phyloP scores from a whole-genome alignment of 192 early-diverging fungal species.

The Backusella westeae region DNA sequence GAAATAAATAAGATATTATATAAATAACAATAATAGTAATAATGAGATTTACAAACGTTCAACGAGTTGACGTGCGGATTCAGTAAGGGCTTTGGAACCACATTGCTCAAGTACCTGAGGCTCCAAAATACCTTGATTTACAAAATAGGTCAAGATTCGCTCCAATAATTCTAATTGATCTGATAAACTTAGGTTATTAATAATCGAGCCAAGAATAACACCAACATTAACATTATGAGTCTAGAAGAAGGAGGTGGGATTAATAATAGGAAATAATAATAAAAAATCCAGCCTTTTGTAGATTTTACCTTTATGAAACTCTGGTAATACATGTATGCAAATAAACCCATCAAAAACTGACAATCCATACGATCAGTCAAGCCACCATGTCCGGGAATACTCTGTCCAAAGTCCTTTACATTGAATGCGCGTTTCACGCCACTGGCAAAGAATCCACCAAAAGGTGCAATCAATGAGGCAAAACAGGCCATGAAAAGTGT shows the following conservation, averaged over 20 bases:
- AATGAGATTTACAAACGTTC: not conserved
- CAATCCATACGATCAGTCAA: slow-evolving; percentile 98
- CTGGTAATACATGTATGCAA: slow-evolving; percentile 84
- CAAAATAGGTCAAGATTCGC: slow-evolving; percentile 30
- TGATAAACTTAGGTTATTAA: slow-evolving; percentile 19
- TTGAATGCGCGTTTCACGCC: slow-evolving; percentile 96
- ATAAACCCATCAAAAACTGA: slow-evolving; percentile 95
- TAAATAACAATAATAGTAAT: not conserved
- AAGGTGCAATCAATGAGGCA: slow-evolving; percentile 93
- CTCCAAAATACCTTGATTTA: slow-evolving; percentile 32
- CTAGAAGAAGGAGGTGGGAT: not conserved
- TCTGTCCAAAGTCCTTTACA: slow-evolving; percentile 95
- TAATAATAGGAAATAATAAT: too few species aligned
- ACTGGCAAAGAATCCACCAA: slow-evolving; percentile 97
- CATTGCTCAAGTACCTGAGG: slow-evolving; percentile 19
- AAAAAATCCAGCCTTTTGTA: too few species aligned
- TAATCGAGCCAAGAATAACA: slow-evolving; percentile 17
- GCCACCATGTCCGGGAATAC: slow-evolving; percentile 97
- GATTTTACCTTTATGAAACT: slow-evolving; percentile 24
- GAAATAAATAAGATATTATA: slow-evolving; percentile 1
- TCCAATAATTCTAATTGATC: slow-evolving; percentile 34
- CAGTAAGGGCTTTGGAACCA: slow-evolving; percentile 19
- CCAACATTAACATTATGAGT: slow-evolving; percentile 23
- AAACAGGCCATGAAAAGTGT: slow-evolving; percentile 85
- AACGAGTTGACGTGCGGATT: slow-evolving; percentile 12